phyloP scores from a whole-genome alignment of 805 yeast genomes.

The Yarrowia keelungensis region DNA sequence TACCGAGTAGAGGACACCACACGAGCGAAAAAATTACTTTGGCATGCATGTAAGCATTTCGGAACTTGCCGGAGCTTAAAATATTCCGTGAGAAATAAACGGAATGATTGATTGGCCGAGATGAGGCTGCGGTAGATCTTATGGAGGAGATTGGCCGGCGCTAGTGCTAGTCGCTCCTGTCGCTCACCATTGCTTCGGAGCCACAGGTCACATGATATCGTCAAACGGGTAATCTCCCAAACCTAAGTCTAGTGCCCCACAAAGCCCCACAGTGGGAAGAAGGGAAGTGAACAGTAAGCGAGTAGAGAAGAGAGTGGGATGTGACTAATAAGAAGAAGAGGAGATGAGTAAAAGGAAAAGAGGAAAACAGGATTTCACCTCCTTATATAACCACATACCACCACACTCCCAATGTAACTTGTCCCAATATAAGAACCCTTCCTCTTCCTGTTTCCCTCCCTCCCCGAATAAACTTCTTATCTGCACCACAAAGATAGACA shows the following conservation, averaged over 20 bases:
- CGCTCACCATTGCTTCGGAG: too few species aligned
- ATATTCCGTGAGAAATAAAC: too few species aligned
- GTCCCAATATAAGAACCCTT: too few species aligned
- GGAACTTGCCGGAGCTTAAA: constrained; percentile 3
- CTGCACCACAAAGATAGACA: constrained; percentile 32
- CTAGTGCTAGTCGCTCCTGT: too few species aligned
- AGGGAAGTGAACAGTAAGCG: too few species aligned
- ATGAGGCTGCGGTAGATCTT: too few species aligned
- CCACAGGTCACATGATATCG: constrained; percentile 7
- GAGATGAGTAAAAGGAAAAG: not conserved
- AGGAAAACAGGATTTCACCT: too few species aligned
- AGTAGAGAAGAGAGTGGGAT: not conserved
- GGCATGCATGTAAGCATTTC: not conserved
- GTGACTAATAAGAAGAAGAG: not conserved
- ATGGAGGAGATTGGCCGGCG: too few species aligned
- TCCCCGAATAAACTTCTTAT: constrained; percentile 24
- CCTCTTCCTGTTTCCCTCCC: too few species aligned
- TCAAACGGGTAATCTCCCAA: constrained; percentile 28
- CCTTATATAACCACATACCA: too few species aligned
- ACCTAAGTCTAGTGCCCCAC: constrained; percentile 19
- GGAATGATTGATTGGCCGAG: too few species aligned
- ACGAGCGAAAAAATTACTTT: constrained; percentile 25
- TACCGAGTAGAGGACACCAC: constrained; percentile 32
- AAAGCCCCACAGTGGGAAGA: constrained; percentile 5
- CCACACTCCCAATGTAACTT: too few species aligned